These are phyloP conservation scores for Pichia paraexigua DNA, from an alignment of 805 yeast genomes.

Conservation along the genomic window DNA sequence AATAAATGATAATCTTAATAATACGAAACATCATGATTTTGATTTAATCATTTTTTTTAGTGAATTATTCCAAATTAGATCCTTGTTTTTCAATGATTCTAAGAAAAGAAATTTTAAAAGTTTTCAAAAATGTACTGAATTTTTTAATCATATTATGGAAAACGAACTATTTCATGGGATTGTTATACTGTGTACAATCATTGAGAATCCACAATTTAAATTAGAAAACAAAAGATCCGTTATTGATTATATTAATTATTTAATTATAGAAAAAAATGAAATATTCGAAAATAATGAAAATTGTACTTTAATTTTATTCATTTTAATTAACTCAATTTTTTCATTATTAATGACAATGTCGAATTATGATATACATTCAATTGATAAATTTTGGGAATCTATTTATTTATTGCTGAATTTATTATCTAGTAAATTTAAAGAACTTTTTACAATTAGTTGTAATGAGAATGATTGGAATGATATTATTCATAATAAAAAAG, in stretches of 20 bases:
- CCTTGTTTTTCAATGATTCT: conserved; percentile 2
- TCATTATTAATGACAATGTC: not conserved
- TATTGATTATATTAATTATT: conserved; percentile 19
- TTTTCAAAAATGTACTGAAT: conserved; percentile 11
- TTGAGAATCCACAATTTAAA: conserved; percentile 4
- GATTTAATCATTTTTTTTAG: conserved; percentile 8
- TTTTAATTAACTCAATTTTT: conserved; percentile 13
- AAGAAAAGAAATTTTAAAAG: conserved; percentile 5
- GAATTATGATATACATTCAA: not conserved
- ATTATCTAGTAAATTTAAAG: conserved; percentile 10
- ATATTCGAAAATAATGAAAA: not conserved
- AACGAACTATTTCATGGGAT: conserved; percentile 9
- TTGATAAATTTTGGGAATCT: conserved; percentile 12
- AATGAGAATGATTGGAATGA: not conserved
- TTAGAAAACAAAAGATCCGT: conserved; percentile 6
- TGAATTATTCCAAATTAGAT: conserved; percentile 8
- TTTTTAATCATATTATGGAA: conserved; percentile 10
- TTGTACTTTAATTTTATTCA: conserved; percentile 9
- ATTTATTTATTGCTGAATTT: conserved; percentile 19
- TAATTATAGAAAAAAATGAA: conserved; percentile 15
- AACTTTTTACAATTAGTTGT: not conserved
- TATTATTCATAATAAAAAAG: not conserved
- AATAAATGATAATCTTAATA: not conserved
- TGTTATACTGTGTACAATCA: conserved; percentile 11
- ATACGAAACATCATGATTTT: not conserved